Percentiles rank a stretch among this genome's conserved stretches.
Evolutionary conservation across 176 grass and related monocot genomes (phyloP).

Genomic region (Elaeis guineensis): DNA sequence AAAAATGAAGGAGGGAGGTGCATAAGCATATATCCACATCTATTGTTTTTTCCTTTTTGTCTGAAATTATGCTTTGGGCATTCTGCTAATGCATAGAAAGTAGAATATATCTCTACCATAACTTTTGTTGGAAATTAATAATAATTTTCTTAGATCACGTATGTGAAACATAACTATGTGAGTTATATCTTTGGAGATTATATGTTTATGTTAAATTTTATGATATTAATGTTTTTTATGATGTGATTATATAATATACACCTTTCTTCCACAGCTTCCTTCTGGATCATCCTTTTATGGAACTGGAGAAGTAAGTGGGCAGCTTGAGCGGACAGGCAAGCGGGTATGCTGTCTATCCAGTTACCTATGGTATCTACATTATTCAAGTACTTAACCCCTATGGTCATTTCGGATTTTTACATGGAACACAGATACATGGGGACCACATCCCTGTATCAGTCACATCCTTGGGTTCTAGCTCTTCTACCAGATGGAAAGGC

Average conservation of each 20-base stretch:
- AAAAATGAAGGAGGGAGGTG: too few species aligned
- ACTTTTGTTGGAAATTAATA: too few species aligned
- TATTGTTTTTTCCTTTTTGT: too few species aligned
- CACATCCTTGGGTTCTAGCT: constrained; percentile 93
- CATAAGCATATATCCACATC: too few species aligned
- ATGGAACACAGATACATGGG: constrained; percentile 95
- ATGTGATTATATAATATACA: too few species aligned
- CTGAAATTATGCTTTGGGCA: too few species aligned
- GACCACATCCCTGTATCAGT: constrained; percentile 90
- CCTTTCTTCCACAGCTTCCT: constrained; percentile 44
- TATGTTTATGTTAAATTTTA: too few species aligned
- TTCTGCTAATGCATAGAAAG: too few species aligned
- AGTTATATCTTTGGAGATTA: too few species aligned
- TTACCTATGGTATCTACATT: constrained; percentile 1
- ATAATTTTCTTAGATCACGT: too few species aligned
- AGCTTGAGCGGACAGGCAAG: constrained; percentile 86
- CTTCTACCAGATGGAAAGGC: constrained; percentile 70
- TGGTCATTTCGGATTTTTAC: constrained; percentile 61
- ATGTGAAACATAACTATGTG: too few species aligned
- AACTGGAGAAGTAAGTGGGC: constrained; percentile 90
- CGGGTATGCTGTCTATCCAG: constrained; percentile 37
- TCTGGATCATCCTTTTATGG: constrained; percentile 73
- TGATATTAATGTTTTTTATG: background rate
- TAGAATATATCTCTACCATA: too few species aligned
- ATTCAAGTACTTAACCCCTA: background rate